phyloP scores from a whole-genome alignment of 495 filamentous ascomycete genomes.

The Amphirosellinia nigrospora region DNA sequence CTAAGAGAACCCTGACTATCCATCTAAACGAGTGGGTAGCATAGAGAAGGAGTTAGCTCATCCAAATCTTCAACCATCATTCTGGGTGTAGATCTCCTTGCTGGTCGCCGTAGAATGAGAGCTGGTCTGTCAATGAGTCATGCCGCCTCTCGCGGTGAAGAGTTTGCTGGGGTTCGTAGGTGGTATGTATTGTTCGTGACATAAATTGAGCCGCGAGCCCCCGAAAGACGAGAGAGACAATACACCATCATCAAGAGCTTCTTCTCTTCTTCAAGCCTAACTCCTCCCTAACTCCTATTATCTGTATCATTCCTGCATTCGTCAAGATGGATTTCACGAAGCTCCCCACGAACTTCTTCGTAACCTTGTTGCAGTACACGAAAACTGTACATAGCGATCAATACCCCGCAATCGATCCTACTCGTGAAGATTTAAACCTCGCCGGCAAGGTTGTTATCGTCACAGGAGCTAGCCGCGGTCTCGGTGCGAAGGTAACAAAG shows the following conservation, averaged over 20 bases:
- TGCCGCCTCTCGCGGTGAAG: background rate
- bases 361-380: constrained; percentile 39
- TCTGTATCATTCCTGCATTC: background rate
- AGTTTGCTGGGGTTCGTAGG: too few relatives aligned
- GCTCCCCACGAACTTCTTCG: constrained; percentile 35
- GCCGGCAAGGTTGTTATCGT: constrained; percentile 52
- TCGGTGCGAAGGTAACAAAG: constrained; percentile 40
- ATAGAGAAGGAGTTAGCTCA: background rate
- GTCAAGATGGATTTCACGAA: constrained; percentile 22
- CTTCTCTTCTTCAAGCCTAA: background rate
- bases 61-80: background rate
- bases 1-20: background rate
- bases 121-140: constrained; percentile 2
- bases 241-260: background rate
- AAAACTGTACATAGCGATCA: constrained; percentile 49
- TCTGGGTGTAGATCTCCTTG: background rate
- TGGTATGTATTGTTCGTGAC: too few relatives aligned
- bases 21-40: background rate
- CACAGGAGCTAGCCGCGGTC: constrained; percentile 54
- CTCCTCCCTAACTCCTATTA: too few relatives aligned
- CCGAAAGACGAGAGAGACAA: background rate
- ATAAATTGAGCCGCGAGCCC: background rate
- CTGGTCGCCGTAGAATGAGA: background rate
- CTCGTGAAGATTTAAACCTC: constrained; percentile 37
- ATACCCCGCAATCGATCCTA: constrained; percentile 51